A percentile compares a stretch with the other conserved stretches of the same genome.
Conservation (phyloP, 2,329 filamentous ascomycete genomes). For the Penicillium sp. region DNA sequence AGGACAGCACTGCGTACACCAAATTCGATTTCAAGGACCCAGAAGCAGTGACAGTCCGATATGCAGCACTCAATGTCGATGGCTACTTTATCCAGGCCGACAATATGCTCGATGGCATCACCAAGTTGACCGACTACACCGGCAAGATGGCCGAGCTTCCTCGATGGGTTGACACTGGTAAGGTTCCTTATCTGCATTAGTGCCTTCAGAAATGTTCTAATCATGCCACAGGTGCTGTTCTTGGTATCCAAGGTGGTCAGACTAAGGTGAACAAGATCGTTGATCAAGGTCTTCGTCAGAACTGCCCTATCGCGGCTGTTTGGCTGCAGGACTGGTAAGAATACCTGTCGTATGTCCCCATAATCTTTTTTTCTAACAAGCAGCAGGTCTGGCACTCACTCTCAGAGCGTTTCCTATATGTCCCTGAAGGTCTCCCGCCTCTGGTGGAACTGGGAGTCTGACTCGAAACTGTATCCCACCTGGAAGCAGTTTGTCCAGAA, state of each 20-base stretch:
- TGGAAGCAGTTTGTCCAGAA: slow-evolving; percentile 42
- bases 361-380: neutral
- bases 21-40: slow-evolving; percentile 35
- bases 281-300: slow-evolving; percentile 31
- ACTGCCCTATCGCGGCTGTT: slow-evolving; percentile 39
- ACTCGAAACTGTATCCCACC: slow-evolving; percentile 37
- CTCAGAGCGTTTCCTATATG: slow-evolving; percentile 37
- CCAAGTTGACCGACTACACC: slow-evolving; percentile 39
- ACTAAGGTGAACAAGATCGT: slow-evolving; percentile 40
- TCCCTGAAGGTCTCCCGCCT: slow-evolving; percentile 39
- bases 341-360: neutral
- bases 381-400: slow-evolving; percentile 35
- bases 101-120: slow-evolving; percentile 36
- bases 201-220: neutral
- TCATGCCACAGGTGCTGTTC: slow-evolving; percentile 29
- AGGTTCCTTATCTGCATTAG: neutral
- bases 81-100: slow-evolving; percentile 27
- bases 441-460: slow-evolving; percentile 48
- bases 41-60: slow-evolving; percentile 24
- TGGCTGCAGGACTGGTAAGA: slow-evolving; percentile 42
- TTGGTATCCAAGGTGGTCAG: slow-evolving; percentile 44
- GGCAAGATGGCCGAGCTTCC: slow-evolving; percentile 40
- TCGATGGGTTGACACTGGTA: slow-evolving; percentile 29
- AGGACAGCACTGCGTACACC: slow-evolving; percentile 37
- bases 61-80: slow-evolving; percentile 17